phyloP scores from a whole-genome alignment of 768 basidiomycete species.

The Neoboletus brunneissimus region DNA sequence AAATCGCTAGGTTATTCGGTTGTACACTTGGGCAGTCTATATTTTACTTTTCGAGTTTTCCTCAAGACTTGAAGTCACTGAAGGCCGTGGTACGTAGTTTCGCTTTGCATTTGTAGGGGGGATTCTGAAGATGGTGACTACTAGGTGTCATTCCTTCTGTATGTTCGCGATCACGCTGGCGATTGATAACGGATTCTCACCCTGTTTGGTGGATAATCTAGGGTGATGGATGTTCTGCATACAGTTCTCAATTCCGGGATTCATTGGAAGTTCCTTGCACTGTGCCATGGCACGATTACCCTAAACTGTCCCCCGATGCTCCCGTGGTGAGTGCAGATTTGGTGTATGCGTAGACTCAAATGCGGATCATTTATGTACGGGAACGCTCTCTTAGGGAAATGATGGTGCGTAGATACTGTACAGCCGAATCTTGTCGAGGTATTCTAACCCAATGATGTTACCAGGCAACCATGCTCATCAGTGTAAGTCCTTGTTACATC shows the following conservation, averaged over 20 bases:
- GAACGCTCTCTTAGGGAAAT: not conserved
- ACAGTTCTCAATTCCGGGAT: not conserved
- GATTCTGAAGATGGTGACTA: not conserved
- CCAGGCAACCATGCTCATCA: not conserved
- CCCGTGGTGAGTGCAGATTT: slow-evolving; percentile 1
- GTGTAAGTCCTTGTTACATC: not conserved
- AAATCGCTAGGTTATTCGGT: slow-evolving; percentile 5
- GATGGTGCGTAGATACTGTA: not conserved
- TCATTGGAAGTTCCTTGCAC: not conserved
- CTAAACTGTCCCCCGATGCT: not conserved
- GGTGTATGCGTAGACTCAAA: not conserved
- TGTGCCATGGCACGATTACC: not conserved
- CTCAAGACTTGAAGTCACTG: slow-evolving; percentile 5
- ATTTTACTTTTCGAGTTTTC: slow-evolving; percentile 10
- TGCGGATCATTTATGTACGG: not conserved
- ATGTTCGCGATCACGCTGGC: not conserved
- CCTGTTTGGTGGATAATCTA: not conserved
- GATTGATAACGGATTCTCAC: not conserved
- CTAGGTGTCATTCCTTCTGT: slow-evolving; percentile 6
- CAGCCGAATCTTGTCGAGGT: not conserved
- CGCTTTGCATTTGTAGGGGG: no score
- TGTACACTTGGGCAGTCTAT: slow-evolving; percentile 10
- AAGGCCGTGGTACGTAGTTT: slow-evolving; percentile 4
- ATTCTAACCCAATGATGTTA: not conserved
- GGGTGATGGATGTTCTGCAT: slow-evolving; percentile 3